Evolutionary conservation across 1,284 basidiomycete species (phyloP).

Genomic region (Boletus austroedulis): DNA sequence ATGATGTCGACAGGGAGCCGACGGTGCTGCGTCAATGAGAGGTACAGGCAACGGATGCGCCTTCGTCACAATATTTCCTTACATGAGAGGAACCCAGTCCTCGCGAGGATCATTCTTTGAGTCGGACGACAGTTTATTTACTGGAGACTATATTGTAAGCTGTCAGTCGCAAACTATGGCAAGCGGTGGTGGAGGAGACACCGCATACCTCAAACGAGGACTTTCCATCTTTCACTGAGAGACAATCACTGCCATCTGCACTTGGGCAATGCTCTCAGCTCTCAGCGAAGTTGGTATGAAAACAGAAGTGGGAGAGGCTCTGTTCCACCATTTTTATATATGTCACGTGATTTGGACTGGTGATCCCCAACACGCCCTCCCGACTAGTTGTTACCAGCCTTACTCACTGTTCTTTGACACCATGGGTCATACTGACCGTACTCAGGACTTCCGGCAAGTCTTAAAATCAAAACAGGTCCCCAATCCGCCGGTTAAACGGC

Average conservation of each 20-base stretch:
- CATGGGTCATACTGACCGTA: constrained; percentile 56
- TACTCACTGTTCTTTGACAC: not conserved
- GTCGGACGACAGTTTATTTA: not conserved
- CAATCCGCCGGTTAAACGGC: constrained; percentile 49
- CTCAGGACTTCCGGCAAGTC: constrained; percentile 55
- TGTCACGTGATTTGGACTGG: constrained; percentile 25
- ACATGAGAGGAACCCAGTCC: constrained; percentile 10
- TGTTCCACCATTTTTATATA: not conserved
- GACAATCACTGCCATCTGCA: constrained; percentile 1
- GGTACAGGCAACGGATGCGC: constrained; percentile 49
- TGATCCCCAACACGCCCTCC: not conserved
- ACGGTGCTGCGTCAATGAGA: constrained; percentile 54
- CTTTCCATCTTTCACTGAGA: constrained; percentile 38
- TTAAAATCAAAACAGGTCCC: constrained; percentile 47
- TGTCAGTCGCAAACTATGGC: constrained; percentile 74
- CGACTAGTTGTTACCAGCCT: not conserved
- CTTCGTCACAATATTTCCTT: constrained; percentile 33
- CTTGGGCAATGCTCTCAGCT: constrained; percentile 12
- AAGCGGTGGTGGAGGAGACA: constrained; percentile 49
- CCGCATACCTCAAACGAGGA: constrained; percentile 75
- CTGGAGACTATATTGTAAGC: not conserved
- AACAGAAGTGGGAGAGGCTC: not conserved
- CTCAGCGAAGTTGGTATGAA: constrained; percentile 11
- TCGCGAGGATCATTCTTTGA: constrained; percentile 28
- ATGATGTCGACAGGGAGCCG: constrained; percentile 36